Percentiles rank a stretch among this genome's conserved stretches.
These are phyloP conservation scores for Jackrogersella multiformis DNA, from an alignment of 495 filamentous ascomycete species.

Conservation along the genomic window DNA sequence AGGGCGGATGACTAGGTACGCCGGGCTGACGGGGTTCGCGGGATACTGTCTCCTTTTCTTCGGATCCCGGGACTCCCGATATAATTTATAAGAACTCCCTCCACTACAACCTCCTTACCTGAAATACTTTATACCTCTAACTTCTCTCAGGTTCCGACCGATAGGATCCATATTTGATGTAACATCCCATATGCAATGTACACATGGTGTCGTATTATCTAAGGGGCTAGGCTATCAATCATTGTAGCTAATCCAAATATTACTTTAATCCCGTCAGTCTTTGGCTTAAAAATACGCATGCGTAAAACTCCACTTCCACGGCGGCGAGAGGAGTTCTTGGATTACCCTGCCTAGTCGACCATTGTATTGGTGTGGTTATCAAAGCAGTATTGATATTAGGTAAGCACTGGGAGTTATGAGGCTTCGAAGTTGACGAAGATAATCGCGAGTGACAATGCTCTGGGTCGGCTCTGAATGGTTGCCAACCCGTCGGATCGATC, in stretches of 20 bases:
- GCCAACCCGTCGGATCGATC: constrained; percentile 15
- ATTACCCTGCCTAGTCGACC: background rate
- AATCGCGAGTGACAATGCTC: background rate
- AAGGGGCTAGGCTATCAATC: background rate
- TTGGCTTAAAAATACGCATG: constrained; percentile 12
- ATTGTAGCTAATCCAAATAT: background rate
- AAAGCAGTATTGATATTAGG: no score
- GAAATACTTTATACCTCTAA: background rate
- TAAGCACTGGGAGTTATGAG: background rate
- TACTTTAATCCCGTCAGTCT: constrained; percentile 8
- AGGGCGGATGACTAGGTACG: background rate
- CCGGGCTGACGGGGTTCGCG: background rate
- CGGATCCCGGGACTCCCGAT: background rate
- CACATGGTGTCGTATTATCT: background rate
- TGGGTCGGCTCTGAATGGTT: background rate
- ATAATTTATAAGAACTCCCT: background rate
- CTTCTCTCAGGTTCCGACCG: background rate
- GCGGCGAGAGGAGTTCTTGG: background rate
- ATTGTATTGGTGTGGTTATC: no score
- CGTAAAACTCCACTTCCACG: constrained; percentile 24
- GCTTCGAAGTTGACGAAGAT: background rate
- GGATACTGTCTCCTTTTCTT: background rate
- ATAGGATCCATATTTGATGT: background rate
- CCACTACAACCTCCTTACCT: background rate
- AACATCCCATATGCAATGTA: background rate